phyloP scores from a whole-genome alignment of 2,329 filamentous ascomycete species.

The Bisporella sp. region DNA sequence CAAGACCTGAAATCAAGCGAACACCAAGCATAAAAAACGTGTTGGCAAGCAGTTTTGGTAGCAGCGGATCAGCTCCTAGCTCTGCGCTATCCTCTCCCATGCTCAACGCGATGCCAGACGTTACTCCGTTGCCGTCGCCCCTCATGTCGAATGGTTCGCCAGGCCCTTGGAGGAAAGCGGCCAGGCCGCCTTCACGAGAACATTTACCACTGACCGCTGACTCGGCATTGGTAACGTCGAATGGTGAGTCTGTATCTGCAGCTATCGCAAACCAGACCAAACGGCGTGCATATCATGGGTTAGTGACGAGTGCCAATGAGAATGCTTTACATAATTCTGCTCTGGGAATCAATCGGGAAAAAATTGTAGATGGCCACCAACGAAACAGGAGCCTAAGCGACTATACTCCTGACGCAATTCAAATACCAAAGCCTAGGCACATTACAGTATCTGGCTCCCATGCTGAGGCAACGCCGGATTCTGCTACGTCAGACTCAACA shows the following conservation, averaged over 20 bases:
- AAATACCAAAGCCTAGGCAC: constrained; percentile 60
- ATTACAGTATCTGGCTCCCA: constrained; percentile 65
- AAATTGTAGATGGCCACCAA: constrained; percentile 38
- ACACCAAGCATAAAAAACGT: constrained; percentile 55
- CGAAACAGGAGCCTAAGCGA: constrained; percentile 85
- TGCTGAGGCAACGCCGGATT: constrained; percentile 35
- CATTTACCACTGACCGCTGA: constrained; percentile 31
- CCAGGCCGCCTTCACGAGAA: constrained; percentile 42
- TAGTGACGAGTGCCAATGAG: constrained; percentile 25
- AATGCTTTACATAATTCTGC: constrained; percentile 12
- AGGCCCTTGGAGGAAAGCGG: constrained; percentile 56
- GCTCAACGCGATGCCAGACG: constrained; percentile 67
- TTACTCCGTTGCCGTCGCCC: constrained; percentile 74
- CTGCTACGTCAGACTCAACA: constrained; percentile 42
- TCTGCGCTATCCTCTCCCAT: constrained; percentile 68
- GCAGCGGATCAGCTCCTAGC: constrained; percentile 46
- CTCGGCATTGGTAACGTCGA: constrained; percentile 42
- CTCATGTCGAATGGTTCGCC: constrained; percentile 59
- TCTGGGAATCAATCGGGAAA: constrained; percentile 17
- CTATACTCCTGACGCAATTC: constrained; percentile 67
- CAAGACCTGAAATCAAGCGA: constrained; percentile 26
- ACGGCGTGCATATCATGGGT: constrained; percentile 48
- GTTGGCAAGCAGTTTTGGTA: constrained; percentile 41
- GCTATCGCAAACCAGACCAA: constrained; percentile 46
- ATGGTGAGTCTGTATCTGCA: constrained; percentile 45